phyloP scores from a whole-genome alignment of 352 stramenopile genomes.

The Globisporangium abappressorium region DNA sequence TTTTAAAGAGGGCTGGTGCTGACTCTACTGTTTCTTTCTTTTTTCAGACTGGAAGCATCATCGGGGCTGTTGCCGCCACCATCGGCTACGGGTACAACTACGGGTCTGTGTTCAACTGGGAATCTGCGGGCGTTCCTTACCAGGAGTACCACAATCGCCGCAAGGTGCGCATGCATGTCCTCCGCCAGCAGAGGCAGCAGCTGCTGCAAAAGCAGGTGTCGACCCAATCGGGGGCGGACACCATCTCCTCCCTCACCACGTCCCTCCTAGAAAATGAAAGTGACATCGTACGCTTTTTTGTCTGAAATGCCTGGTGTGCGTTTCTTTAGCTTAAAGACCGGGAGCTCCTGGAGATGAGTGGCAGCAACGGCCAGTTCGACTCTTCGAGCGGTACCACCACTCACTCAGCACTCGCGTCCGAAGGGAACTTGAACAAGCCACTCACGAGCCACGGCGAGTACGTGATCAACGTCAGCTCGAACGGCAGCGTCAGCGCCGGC shows the following conservation, averaged over 20 bases:
- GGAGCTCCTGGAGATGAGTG: conserved; percentile 21
- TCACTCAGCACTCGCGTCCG: conserved; percentile 8
- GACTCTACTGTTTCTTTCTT: neutral
- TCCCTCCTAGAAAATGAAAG: conserved; percentile 18
- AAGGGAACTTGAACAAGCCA: conserved; percentile 17
- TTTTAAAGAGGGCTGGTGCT: neutral
- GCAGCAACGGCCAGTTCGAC: conserved; percentile 5
- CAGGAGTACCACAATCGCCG: conserved; percentile 29
- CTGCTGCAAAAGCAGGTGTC: conserved; percentile 20
- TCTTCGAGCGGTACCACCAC: neutral
- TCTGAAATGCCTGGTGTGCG: conserved; percentile 12
- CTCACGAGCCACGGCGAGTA: conserved; percentile 15
- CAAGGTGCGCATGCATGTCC: conserved; percentile 27
- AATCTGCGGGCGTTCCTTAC: conserved; percentile 28
- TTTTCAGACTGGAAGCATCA: conserved; percentile 50
- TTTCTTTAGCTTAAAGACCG: conserved; percentile 24
- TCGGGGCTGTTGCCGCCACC: conserved; percentile 50
- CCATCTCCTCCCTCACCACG: conserved; percentile 16
- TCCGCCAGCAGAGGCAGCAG: conserved; percentile 15
- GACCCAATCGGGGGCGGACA: conserved; percentile 10
- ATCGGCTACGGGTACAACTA: conserved; percentile 74
- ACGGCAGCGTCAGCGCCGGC: conserved; percentile 15
- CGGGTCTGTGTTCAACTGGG: conserved; percentile 47
- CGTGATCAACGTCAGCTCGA: conserved; percentile 24
- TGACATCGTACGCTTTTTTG: conserved; percentile 25